Evolutionary conservation across 2,329 filamentous ascomycete genomes (phyloP), one percentile per base, ranked within the genome.

Genomic region (Aspergillus transmontanensis): DNA sequence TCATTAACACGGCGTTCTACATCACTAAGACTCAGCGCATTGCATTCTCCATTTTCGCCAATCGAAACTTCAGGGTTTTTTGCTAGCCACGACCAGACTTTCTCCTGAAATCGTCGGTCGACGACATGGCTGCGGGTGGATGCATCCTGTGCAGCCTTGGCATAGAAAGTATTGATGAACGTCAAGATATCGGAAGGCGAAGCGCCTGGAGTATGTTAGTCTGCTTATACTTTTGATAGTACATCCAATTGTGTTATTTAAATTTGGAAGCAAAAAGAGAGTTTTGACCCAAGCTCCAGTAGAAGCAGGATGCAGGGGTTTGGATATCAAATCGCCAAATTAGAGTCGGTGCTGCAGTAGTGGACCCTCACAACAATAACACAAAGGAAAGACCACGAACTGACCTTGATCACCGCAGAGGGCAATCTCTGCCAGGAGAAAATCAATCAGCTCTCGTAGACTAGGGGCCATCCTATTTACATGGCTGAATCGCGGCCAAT

Each of bases 371-470:
- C 7, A 14, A 64, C 34, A 61, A 69, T 67, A 71, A 65, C 67
- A 70, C 67, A 65, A 65, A 71, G 66, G 68, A 46, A 57, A 59
- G 61, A 41, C 60, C 66, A 67, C n/a, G 57, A n/a, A 68, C 68
- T 58, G 53, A 69, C 87, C 87, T 81, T 83, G 79, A 58, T 81
- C 80, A 66, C 86, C 86, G 67, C 82, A 82, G 54, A 88, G 80
- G 28, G 86, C 86, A 73, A 89, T 83, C 74, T 87, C 84, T 64
- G 83, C 82, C 55, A 89, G 78, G 61, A 89, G 71, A 75, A 82
- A 85, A 71, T 87, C 82, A 65, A 89, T 80, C 67, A 89, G 76
- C 57, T 83, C 81, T 71, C 87, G 86, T 64, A 87, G 78, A 60
- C 83, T 83, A 63, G 76, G 78, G 59, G 78, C 80, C 83, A 84